Evolutionary conservation across 2,329 filamentous ascomycete species (phyloP), one percentile per base, ranked within the genome.

Genomic region (Ophiostoma sp.): DNA sequence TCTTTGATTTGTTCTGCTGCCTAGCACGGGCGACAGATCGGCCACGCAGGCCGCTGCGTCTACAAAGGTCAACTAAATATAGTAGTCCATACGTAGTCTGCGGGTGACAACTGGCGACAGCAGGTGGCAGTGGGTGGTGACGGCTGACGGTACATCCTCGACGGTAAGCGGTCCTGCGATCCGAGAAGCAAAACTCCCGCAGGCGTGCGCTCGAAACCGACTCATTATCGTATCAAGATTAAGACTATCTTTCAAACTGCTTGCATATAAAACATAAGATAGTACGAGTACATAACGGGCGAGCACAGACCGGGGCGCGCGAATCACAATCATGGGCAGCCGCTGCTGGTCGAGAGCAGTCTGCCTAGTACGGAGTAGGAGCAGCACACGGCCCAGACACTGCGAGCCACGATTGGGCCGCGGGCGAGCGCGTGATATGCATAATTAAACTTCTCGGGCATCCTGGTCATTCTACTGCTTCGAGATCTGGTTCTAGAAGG

Each of bases 21-120:
- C 58, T 62, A 62, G 38, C 58, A 62, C 40, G 58, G 58, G 58
- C 38, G 41, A 62, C 27, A 7, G 38, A 62, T 62, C 58, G 58
- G n/a, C 45, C 12, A 41, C 36, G 12, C 36, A 49, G 9, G 45
- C 45, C 45, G 6, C 11, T 8, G 45, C 49, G 49, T 55, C 49
- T 18, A 55, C 49, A 27, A 27, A 27, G 27, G 9, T 62, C 11
- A 4, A 41, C 5, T 41, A 8, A 27, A n/a, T 14, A 16, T 8
- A n/a, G n/a, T 55, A 27, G 18, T 9, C 18, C 49, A 55, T 27
- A 55, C 49, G 18, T 55, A n/a, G 49, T n/a, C 8, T 18, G 27
- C 49, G 49, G 27, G 49, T 55, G 49, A 55, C 18, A 55, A 18
- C 49, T 27, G 27, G 27, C 27, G 27, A 27, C 27, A 27, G 27